Evolutionary conservation across 495 filamentous ascomycete genomes (phyloP).

Genomic region (Extremus antarcticus): DNA sequence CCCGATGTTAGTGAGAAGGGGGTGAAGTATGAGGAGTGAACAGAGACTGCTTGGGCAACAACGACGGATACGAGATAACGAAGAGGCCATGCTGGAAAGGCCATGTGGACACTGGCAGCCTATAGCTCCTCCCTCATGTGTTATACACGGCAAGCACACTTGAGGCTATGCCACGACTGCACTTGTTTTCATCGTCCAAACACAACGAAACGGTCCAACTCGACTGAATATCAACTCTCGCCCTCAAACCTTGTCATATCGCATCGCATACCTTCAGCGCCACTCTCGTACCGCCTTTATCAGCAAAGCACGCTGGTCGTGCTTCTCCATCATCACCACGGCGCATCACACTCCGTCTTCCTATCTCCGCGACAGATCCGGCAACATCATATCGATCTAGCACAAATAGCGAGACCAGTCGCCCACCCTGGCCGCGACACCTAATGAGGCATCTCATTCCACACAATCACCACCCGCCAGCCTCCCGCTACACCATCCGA

Average conservation of each 20-base stretch:
- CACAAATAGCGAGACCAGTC: background rate
- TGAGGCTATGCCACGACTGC: too few species aligned
- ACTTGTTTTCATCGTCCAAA: too few species aligned
- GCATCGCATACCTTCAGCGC: background rate
- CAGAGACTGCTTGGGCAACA: too few species aligned
- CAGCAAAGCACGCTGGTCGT: background rate
- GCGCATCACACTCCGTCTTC: background rate
- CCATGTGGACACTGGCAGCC: too few species aligned
- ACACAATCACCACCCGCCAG: background rate
- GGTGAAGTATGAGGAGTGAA: slow-evolving; percentile 23
- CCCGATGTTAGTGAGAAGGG: slow-evolving; percentile 65
- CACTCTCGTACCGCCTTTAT: background rate
- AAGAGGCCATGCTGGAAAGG: too few species aligned
- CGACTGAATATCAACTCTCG: background rate
- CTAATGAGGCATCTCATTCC: background rate
- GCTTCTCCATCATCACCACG: background rate
- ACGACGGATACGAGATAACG: too few species aligned
- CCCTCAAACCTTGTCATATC: background rate
- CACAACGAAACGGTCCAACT: too few species aligned
- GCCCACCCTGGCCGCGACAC: background rate
- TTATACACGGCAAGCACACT: too few species aligned
- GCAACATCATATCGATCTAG: background rate
- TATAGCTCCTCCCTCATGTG: too few species aligned
- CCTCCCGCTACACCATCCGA: background rate
- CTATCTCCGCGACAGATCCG: background rate